Evolutionary conservation across 2,329 filamentous ascomycete genomes (phyloP), one percentile per base, ranked within the genome.

Genomic region (Endocalyx cinctus): DNA sequence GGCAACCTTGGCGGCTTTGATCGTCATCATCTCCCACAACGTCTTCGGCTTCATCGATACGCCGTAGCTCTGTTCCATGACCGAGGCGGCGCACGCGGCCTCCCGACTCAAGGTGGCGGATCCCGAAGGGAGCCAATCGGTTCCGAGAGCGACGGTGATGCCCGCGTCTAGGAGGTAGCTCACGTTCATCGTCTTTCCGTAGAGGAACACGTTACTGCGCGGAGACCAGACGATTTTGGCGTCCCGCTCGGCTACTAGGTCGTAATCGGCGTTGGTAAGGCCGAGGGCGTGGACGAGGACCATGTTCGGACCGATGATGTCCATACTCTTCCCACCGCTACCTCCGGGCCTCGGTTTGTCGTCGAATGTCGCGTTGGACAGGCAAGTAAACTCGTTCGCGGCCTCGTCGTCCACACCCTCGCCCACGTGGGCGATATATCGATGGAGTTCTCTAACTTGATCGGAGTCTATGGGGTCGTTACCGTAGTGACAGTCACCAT

Each of bases 1-100:
- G 1, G 59, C 52, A 0, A 63, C 64, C 32, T 53, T 50, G 2
- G 64, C 66, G 1, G 62, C 66, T n/a, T 62, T 58, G 36, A 67
- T 56, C 0, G 65, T 71, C 6, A 58, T 66, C 34, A 70, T 56
- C 25, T 54, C 41, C 52, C 52, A 56, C 2, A 55, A 17, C 8
- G 37, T 37, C 36, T 49, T 49, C 4, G 52, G 25, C 27, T 33
- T 19, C 2, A 54, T 19, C 1, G 32, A 16, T 2, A 33, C 14
- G 14, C 34, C 41, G 34, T 41, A 47, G 22, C 39, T 37, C 8
- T 39, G 33, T 8, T 37, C 18, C 17, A 33, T 45, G 1, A 37
- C 44, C 4, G 37, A 33, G 2, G 29, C 33, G 4, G 36, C 46
- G 30, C 47, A 53, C 4, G 38, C 35, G 2, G 51, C 52, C 25